A percentile compares a stretch with the other conserved stretches of the same genome.
Evolutionary conservation across 2,329 filamentous ascomycete species (phyloP).

Genomic region (Pestalotiopsis sp.): DNA sequence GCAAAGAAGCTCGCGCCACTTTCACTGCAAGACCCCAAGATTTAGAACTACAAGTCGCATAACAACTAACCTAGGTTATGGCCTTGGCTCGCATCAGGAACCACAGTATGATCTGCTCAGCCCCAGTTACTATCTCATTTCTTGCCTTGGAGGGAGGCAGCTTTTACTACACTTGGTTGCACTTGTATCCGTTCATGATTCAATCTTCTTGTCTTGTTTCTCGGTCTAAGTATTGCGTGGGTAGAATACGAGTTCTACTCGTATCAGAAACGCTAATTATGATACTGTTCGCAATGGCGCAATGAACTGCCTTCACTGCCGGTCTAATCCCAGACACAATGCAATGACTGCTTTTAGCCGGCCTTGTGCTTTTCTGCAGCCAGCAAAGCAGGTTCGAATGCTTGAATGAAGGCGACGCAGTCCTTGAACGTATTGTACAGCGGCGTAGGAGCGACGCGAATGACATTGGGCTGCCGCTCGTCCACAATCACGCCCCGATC

Average conservation of each 20-base stretch:
- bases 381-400: constrained; percentile 32
- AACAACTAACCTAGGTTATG: too few species aligned
- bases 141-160: background rate
- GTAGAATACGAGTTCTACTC: too few species aligned
- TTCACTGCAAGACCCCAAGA: background rate
- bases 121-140: background rate
- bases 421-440: constrained; percentile 74
- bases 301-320: too few species aligned
- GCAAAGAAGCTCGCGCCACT: background rate
- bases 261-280: too few species aligned
- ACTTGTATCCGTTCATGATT: background rate
- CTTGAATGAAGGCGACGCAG: constrained; percentile 56
- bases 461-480: constrained; percentile 73
- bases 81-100: background rate
- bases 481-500: constrained; percentile 67
- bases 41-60: background rate
- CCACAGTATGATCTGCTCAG: background rate
- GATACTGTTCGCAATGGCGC: too few species aligned
- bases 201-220: background rate
- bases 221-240: too few species aligned
- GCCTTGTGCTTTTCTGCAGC: constrained; percentile 18
- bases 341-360: background rate
- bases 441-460: constrained; percentile 72
- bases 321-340: background rate
- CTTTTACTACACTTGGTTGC: too few species aligned